Evolutionary conservation across 306 rosid genomes (phyloP).

Genomic region (Fagus sylvatica): DNA sequence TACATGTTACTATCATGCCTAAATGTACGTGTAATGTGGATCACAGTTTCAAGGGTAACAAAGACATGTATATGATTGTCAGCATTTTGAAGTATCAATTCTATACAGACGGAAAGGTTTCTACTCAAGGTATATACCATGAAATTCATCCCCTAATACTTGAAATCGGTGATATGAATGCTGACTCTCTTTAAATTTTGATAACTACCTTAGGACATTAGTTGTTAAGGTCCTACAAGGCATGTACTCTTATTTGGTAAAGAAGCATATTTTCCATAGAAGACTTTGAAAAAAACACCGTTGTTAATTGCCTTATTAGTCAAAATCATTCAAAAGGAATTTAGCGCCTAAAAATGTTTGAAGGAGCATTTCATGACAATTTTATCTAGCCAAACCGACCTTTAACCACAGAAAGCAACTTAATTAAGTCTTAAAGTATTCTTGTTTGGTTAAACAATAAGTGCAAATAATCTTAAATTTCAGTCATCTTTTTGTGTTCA

Average conservation of each 20-base stretch:
- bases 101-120: not conserved
- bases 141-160: not conserved
- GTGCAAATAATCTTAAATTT: too few species aligned
- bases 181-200: not conserved
- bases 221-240: not conserved
- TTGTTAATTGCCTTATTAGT: not conserved
- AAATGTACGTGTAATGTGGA: too few species aligned
- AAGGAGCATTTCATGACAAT: not conserved
- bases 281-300: too few species aligned
- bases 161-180: not conserved
- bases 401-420: not conserved
- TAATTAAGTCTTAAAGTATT: too few species aligned
- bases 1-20: too few species aligned
- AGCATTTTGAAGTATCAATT: not conserved
- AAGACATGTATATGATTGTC: too few species aligned
- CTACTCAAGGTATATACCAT: not conserved
- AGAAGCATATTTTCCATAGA: not conserved
- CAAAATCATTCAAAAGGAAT: not conserved
- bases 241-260: not conserved
- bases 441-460: too few species aligned
- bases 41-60: too few species aligned
- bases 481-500: too few species aligned
- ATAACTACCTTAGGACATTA: not conserved
- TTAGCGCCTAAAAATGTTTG: not conserved
- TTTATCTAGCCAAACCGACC: not conserved